Percentiles rank a stretch among this genome's conserved stretches.
These are phyloP conservation scores for Magnusiomyces magnusii DNA, from an alignment of 1,139 yeast species.

Conservation along the genomic window DNA sequence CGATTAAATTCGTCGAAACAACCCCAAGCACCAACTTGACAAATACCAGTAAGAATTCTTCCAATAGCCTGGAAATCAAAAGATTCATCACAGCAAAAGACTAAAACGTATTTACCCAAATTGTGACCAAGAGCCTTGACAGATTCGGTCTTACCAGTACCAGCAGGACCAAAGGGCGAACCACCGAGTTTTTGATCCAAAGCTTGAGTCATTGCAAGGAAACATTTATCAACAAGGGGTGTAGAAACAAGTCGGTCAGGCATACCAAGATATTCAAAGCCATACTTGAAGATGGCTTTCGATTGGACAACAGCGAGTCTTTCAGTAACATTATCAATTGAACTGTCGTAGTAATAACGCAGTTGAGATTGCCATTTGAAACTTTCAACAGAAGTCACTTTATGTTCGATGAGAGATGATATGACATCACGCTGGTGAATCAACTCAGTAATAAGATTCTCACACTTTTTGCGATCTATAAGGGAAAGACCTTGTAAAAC, in stretches of 20 bases:
- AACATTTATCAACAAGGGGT: slow-evolving; percentile 60
- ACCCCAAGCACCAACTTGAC: slow-evolving; percentile 88
- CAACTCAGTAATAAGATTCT: slow-evolving; percentile 56
- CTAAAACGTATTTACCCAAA: slow-evolving; percentile 74
- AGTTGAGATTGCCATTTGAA: slow-evolving; percentile 51
- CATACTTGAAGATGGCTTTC: slow-evolving; percentile 49
- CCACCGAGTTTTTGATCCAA: slow-evolving; percentile 74
- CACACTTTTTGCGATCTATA: slow-evolving; percentile 44
- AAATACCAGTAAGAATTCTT: slow-evolving; percentile 71
- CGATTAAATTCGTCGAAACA: slow-evolving; percentile 96
- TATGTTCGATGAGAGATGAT: slow-evolving; percentile 23
- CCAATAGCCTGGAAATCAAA: slow-evolving; percentile 80
- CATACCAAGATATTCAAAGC: slow-evolving; percentile 77
- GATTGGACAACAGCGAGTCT: slow-evolving; percentile 49
- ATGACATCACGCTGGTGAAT: slow-evolving; percentile 53
- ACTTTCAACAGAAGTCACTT: slow-evolving; percentile 20
- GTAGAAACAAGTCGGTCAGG: slow-evolving; percentile 73
- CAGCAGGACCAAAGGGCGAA: slow-evolving; percentile 94
- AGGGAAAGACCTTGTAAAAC: slow-evolving; percentile 30
- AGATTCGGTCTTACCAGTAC: slow-evolving; percentile 94
- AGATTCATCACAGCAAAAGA: slow-evolving; percentile 85
- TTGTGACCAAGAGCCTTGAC: slow-evolving; percentile 77
- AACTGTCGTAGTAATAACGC: slow-evolving; percentile 39
- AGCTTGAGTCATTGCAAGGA: slow-evolving; percentile 66
- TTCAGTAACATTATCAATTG: slow-evolving; percentile 26